These are phyloP conservation scores for Trichosporon faecale DNA, from an alignment of 1,284 basidiomycete species.

Conservation along the genomic window DNA sequence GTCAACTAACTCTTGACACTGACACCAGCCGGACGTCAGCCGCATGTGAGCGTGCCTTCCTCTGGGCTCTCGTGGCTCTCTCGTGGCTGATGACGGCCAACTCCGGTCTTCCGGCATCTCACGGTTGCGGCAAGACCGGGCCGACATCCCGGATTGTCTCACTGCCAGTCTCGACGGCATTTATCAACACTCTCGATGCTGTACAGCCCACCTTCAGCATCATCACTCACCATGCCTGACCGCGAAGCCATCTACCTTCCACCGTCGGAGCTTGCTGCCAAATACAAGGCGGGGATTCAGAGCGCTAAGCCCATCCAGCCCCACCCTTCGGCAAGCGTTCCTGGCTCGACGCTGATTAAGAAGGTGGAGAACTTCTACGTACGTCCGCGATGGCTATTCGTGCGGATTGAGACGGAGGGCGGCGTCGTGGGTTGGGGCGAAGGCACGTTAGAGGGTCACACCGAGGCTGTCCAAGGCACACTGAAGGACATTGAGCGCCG, in stretches of 20 bases:
- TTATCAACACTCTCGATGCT: no score
- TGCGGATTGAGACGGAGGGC: constrained; percentile 66
- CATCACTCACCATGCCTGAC: neutral
- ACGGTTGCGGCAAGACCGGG: neutral
- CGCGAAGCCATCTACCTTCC: constrained; percentile 43
- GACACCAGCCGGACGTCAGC: neutral
- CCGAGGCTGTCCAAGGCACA: constrained; percentile 72
- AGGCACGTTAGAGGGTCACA: constrained; percentile 56
- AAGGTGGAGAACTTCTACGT: constrained; percentile 61
- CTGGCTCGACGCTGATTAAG: constrained; percentile 37
- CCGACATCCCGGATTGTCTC: neutral
- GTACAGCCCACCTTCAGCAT: neutral
- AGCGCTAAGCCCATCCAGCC: constrained; percentile 27
- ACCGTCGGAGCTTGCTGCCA: constrained; percentile 39
- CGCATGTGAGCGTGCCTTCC: neutral
- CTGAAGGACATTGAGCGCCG: constrained; percentile 62
- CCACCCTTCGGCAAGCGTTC: constrained; percentile 30
- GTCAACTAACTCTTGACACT: neutral
- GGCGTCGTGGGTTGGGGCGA: constrained; percentile 66
- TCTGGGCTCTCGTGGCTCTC: neutral
- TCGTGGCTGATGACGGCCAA: neutral
- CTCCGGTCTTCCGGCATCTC: neutral
- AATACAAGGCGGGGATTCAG: constrained; percentile 43
- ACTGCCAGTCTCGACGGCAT: neutral
- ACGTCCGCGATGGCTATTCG: constrained; percentile 72